Conservation (phyloP, 257 asterid genomes). For the Solanum gracilifrons region DNA sequence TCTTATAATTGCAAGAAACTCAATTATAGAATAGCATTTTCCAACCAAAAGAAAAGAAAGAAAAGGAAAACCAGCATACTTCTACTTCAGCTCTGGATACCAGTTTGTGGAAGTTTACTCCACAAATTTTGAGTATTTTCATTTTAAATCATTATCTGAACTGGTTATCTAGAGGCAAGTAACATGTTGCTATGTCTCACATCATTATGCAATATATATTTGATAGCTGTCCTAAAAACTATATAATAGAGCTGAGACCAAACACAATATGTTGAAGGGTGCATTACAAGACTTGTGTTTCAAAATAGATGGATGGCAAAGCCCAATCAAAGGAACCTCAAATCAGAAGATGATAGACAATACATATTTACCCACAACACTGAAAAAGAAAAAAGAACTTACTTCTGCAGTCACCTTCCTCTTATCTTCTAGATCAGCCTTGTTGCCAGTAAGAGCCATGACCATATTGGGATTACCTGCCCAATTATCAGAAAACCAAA, state of each 20-base stretch:
- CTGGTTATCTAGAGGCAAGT: not conserved
- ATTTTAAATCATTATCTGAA: not conserved
- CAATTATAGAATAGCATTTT: not conserved
- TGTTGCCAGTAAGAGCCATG: constrained; percentile 89
- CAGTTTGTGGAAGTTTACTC: not conserved
- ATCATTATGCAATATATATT: not conserved
- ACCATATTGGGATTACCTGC: constrained; percentile 85
- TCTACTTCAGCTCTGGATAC: not conserved
- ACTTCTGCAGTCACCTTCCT: constrained; percentile 75
- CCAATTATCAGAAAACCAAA: not conserved
- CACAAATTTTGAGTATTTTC: not conserved
- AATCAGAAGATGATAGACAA: not conserved
- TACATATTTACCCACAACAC: not conserved
- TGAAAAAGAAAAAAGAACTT: constrained; percentile 12
- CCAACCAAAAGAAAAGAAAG: not conserved
- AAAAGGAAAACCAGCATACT: not conserved
- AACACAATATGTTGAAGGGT: not conserved
- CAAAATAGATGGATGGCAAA: not conserved
- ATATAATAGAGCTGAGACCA: not conserved
- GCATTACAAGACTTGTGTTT: not conserved
- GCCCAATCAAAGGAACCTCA: not conserved
- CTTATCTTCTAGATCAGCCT: constrained; percentile 85
- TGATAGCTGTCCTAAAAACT: not conserved
- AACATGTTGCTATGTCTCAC: not conserved
- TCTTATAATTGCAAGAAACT: not conserved